Conservation (phyloP, 2,329 filamentous ascomycete species). For the Bertia moriformis region DNA sequence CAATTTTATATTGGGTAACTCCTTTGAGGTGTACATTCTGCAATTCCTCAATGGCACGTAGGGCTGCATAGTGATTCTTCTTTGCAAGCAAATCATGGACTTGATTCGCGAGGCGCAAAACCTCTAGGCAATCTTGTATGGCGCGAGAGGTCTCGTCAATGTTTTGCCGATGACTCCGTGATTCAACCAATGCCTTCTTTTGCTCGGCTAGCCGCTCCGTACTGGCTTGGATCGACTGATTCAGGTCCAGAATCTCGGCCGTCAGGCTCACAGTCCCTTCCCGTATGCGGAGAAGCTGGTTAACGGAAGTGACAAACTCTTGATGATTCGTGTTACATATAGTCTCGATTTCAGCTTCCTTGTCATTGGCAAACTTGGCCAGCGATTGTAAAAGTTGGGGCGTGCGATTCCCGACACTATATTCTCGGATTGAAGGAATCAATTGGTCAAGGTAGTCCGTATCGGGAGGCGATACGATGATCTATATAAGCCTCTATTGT, state of each 20-base stretch:
- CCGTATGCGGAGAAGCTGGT: conserved; percentile 79
- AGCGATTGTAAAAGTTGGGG: conserved; percentile 64
- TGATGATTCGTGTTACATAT: conserved; percentile 94
- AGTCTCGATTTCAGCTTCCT: conserved; percentile 80
- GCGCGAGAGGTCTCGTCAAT: conserved; percentile 85
- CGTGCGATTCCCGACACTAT: conserved; percentile 59
- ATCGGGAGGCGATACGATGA: conserved; percentile 82
- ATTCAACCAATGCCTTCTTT: conserved; percentile 88
- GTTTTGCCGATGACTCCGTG: conserved; percentile 80
- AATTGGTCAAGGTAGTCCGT: conserved; percentile 90
- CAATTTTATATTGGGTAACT: conserved; percentile 85
- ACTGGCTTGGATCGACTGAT: conserved; percentile 86
- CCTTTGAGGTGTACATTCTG: conserved; percentile 94
- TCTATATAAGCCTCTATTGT: conserved; percentile 36
- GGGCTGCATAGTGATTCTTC: conserved; percentile 88
- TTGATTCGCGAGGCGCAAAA: conserved; percentile 82
- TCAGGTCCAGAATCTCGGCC: conserved; percentile 78
- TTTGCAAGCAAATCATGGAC: conserved; percentile 81
- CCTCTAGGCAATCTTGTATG: conserved; percentile 78
- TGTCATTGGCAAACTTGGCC: conserved; percentile 67
- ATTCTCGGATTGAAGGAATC: conserved; percentile 87
- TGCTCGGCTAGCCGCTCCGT: conserved; percentile 89
- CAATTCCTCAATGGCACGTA: conserved; percentile 85
- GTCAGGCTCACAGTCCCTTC: conserved; percentile 82
- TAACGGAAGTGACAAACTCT: conserved; percentile 86